Evolutionary conservation across 345 rosid genomes (phyloP).

Genomic region (Reutealis trisperma): DNA sequence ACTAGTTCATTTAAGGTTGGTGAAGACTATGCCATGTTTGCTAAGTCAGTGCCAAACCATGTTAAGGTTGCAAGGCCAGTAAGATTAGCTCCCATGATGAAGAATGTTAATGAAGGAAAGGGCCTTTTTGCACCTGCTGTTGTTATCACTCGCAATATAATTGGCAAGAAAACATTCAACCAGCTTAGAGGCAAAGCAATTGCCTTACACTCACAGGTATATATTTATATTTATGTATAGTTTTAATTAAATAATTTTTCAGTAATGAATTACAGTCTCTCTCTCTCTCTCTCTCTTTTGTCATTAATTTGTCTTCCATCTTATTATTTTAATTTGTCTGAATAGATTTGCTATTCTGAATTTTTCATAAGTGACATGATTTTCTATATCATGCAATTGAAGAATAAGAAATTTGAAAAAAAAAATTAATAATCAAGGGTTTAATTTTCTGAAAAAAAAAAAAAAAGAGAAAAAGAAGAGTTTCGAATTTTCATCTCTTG

Average conservation of each 20-base stretch:
- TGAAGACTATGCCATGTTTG: constrained; percentile 45
- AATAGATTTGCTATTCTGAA: background rate
- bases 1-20: constrained; percentile 48
- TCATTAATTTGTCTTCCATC: too few relatives aligned
- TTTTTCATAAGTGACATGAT: too few relatives aligned
- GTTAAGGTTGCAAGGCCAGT: constrained; percentile 50
- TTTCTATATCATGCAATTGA: too few relatives aligned
- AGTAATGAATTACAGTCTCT: background rate
- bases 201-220: constrained; percentile 95
- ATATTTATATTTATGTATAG: background rate
- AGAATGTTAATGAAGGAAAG: constrained; percentile 92
- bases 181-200: constrained; percentile 97
- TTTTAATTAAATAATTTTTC: background rate
- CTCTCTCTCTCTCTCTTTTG: background rate
- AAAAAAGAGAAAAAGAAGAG: too few relatives aligned
- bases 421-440: too few relatives aligned
- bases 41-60: constrained; percentile 36
- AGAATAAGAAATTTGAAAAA: too few relatives aligned
- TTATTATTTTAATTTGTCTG: background rate
- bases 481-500: background rate
- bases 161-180: constrained; percentile 88
- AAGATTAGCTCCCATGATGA: constrained; percentile 66
- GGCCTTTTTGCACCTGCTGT: constrained; percentile 86
- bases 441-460: too few relatives aligned
- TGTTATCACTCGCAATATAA: constrained; percentile 62